These are phyloP conservation scores for Venturia pyrina DNA, from an alignment of 2,329 filamentous ascomycete genomes.

Conservation along the genomic window DNA sequence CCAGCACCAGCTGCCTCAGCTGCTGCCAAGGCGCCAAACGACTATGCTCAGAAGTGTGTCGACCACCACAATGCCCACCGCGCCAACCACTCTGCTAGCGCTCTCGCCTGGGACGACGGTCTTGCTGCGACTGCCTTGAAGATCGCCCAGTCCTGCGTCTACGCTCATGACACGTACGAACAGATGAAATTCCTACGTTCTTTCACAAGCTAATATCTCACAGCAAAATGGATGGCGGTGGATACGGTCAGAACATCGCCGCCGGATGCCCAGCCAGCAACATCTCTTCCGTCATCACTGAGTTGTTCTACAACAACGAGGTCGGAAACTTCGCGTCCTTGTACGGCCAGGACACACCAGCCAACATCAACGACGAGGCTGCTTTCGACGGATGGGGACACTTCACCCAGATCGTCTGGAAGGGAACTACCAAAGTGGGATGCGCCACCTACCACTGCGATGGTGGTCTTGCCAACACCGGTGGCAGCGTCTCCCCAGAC, in stretches of 20 bases:
- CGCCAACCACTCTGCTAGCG: constrained; percentile 62
- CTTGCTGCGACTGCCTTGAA: constrained; percentile 54
- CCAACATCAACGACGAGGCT: constrained; percentile 37
- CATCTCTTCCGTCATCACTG: constrained; percentile 59
- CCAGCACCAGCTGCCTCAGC: not conserved
- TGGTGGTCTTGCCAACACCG: constrained; percentile 34
- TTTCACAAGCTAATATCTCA: constrained; percentile 12
- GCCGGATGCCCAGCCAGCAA: constrained; percentile 48
- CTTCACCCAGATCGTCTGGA: constrained; percentile 69
- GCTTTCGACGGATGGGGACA: constrained; percentile 60
- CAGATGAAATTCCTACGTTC: not conserved
- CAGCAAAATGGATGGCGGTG: constrained; percentile 47
- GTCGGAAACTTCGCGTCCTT: constrained; percentile 43
- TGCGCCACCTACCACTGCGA: constrained; percentile 50
- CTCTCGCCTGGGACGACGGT: constrained; percentile 54
- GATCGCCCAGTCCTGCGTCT: constrained; percentile 58
- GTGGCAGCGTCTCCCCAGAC: constrained; percentile 39
- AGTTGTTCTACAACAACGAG: constrained; percentile 86
- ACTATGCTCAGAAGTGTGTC: constrained; percentile 4
- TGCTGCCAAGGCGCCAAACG: not conserved
- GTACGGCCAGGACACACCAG: constrained; percentile 52
- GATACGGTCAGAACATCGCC: constrained; percentile 90
- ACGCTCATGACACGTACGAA: constrained; percentile 65
- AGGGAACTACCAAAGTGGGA: constrained; percentile 49
- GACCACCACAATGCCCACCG: constrained; percentile 81